Percentiles rank a stretch among this genome's conserved stretches.
phyloP scores from a whole-genome alignment of 2,329 filamentous ascomycete species.

The Dothideomycetes sp. region DNA sequence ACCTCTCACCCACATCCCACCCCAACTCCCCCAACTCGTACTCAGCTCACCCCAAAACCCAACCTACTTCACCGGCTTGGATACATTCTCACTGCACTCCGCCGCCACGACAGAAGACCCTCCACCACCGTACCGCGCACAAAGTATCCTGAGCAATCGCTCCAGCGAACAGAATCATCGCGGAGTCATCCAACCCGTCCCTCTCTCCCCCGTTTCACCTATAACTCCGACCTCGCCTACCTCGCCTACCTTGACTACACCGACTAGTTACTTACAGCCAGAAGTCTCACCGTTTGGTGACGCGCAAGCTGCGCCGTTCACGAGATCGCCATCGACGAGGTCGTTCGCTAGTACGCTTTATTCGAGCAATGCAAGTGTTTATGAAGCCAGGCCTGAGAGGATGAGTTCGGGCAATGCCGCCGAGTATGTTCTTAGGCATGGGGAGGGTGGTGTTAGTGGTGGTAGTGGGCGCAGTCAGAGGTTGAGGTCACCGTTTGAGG shows the following conservation, averaged over 20 bases:
- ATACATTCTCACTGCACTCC: conserved; percentile 7
- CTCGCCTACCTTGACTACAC: not conserved
- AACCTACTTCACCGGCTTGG: conserved; percentile 14
- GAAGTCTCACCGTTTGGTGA: conserved; percentile 8
- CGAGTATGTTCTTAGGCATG: conserved; percentile 1
- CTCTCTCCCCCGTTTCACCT: not conserved
- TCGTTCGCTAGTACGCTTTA: conserved; percentile 10
- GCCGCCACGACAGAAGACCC: conserved; percentile 9
- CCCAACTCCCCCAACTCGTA: conserved; percentile 1
- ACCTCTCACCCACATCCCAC: not conserved
- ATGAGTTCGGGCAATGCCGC: not conserved
- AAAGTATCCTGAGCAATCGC: conserved; percentile 4
- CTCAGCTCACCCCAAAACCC: conserved; percentile 8
- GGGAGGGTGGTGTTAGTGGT: too few relatives aligned
- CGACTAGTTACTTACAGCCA: not conserved
- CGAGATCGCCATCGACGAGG: not conserved
- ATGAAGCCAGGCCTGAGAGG: conserved; percentile 9
- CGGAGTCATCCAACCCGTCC: not conserved
- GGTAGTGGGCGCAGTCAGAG: too few relatives aligned
- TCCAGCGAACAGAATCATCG: not conserved
- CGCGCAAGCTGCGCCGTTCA: not conserved
- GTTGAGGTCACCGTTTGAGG: conserved; percentile 8
- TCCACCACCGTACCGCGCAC: conserved; percentile 10
- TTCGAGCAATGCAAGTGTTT: conserved; percentile 11
- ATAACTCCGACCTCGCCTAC: not conserved